Conservation (phyloP, 352 stramenopile genomes). For the Globisporangium paroecandrum region DNA sequence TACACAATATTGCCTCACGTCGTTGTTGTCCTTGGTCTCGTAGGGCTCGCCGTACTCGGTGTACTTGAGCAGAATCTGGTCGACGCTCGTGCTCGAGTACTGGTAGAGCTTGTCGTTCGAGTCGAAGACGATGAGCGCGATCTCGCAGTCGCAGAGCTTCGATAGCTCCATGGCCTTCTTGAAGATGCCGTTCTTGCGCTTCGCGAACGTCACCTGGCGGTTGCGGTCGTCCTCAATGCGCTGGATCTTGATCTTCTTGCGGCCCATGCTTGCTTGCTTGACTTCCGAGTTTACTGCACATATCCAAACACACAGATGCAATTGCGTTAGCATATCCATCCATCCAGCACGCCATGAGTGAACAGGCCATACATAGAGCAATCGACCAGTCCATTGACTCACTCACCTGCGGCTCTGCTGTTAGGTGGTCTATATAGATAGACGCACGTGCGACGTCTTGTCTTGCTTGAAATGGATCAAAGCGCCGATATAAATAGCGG, state of each 20-base stretch:
- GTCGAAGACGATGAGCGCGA: slow-evolving; percentile 84
- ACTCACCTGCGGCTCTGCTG: background rate
- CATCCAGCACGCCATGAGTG: background rate
- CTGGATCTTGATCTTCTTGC: slow-evolving; percentile 89
- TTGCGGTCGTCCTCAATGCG: slow-evolving; percentile 85
- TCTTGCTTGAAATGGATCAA: background rate
- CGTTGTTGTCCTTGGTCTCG: slow-evolving; percentile 81
- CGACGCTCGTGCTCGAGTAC: slow-evolving; percentile 78
- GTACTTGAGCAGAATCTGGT: slow-evolving; percentile 86
- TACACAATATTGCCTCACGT: slow-evolving; percentile 38
- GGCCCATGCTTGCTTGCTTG: slow-evolving; percentile 45
- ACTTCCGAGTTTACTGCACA: slow-evolving; percentile 1
- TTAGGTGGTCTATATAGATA: background rate
- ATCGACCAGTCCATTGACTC: background rate
- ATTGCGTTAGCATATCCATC: background rate
- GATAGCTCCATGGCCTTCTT: slow-evolving; percentile 88
- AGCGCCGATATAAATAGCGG: slow-evolving; percentile 15
- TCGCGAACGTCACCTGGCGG: slow-evolving; percentile 79
- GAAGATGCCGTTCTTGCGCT: slow-evolving; percentile 84
- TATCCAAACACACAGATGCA: slow-evolving; percentile 2
- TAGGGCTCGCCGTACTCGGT: slow-evolving; percentile 82
- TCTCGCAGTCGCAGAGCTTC: slow-evolving; percentile 86
- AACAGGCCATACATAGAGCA: background rate
- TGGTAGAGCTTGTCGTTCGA: slow-evolving; percentile 86
- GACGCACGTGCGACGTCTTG: background rate